Base-by-base conservation (phyloP, 306 rosid species). In the Styphnolobium japonicum region DNA sequence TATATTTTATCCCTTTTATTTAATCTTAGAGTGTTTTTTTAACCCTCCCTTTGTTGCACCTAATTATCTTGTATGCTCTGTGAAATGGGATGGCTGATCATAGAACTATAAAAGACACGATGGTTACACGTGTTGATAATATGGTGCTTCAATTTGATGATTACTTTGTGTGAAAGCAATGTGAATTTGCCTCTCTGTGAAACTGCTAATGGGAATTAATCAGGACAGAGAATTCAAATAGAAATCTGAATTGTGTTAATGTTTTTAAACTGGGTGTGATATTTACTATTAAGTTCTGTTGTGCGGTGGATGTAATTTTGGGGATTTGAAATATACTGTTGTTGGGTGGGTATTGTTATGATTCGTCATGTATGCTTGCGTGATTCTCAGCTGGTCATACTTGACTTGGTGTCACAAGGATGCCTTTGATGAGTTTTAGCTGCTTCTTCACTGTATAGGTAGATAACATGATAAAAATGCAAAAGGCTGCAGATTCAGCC, bases 71-170 rank as follows among this genome's bases (percentile, higher is more conserved):
- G 6, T 46, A 3, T 42, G 16, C 23, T 57, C 27, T 37, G 36
- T 64, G 36, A 36, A 48, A 29, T 53, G 23, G 12, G 37, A 34
- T 23, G 36, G 73, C 2, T 83, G 49, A 55, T 77, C 75, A 73
- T 55, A 0, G 29, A 57, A 22, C 16, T 58, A 52, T 48, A 12
- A 52, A 6, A 12, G 51, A 16, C 60, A 52, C 18, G 7, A 65
- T 55, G 67, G 14, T 58, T 48, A 4, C n/a, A 12, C 14, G 43
- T 37, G 36, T 80, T 51, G 73, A 18, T 15, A 43, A 31, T 19
- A 66, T 63, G 75, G 52, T 73, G 62, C 75, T 63, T 69, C 40
- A 66, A 52, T 65, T 77, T 81, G 49, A 68, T 82, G 51, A 53
- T 68, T 67, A 4, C 67, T 67, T 65, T 69, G 52, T 73, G 73